Evolutionary conservation across 441 rosid genomes (phyloP).

Genomic region (Lepidium campestre): DNA sequence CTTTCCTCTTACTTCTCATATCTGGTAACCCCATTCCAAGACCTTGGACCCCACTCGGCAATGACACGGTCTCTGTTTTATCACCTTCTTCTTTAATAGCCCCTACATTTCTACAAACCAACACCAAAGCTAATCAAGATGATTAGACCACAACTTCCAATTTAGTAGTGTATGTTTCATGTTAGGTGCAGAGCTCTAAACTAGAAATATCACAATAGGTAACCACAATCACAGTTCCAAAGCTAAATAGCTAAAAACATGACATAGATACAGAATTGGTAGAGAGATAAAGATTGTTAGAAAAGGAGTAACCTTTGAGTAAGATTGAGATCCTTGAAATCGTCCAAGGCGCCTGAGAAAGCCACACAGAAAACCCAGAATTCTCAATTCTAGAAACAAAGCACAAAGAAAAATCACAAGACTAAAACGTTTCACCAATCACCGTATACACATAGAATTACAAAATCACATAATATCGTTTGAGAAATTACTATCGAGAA

Average conservation of each 20-base stretch:
- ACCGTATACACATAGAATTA: neutral
- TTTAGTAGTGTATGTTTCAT: neutral
- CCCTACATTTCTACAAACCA: conserved; percentile 37
- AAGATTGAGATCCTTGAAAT: conserved; percentile 82
- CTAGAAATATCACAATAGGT: neutral
- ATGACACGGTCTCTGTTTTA: conserved; percentile 38
- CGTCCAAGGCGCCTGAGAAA: conserved; percentile 88
- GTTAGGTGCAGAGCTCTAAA: neutral
- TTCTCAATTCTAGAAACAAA: neutral
- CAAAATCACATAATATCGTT: neutral
- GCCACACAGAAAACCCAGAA: conserved; percentile 14
- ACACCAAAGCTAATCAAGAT: neutral
- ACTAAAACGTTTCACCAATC: neutral
- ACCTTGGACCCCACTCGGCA: conserved; percentile 68
- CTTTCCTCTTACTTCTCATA: conserved; percentile 72
- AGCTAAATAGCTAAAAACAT: neutral
- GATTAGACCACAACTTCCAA: too few species aligned
- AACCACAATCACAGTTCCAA: neutral
- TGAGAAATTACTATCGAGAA: conserved; percentile 68
- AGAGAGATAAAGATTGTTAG: neutral
- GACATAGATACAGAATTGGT: neutral
- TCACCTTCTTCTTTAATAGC: conserved; percentile 20
- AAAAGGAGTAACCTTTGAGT: conserved; percentile 39
- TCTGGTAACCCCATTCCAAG: conserved; percentile 90
- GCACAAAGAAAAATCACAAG: neutral